Evolutionary conservation across 495 filamentous ascomycete species (phyloP).

Genomic region (Sabuloglossum arenarium): DNA sequence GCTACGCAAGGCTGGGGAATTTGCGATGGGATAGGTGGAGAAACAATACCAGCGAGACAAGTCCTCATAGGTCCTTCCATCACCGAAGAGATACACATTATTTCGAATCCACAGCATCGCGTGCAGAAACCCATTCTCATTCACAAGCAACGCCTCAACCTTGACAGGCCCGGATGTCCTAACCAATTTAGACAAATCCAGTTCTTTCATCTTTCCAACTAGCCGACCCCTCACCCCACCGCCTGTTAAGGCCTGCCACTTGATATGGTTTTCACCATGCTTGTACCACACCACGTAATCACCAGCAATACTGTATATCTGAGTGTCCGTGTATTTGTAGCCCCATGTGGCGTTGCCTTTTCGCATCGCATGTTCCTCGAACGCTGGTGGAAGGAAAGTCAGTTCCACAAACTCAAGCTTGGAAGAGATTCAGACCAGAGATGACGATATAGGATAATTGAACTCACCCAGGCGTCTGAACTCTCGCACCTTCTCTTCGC

Average conservation of each 20-base stretch:
- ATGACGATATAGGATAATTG: too few species aligned
- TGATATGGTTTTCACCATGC: background rate
- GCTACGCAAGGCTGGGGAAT: background rate
- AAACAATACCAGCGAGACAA: background rate
- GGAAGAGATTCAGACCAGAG: too few species aligned
- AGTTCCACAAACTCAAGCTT: too few species aligned
- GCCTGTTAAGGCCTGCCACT: background rate
- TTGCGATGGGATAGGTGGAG: background rate
- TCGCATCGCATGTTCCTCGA: background rate
- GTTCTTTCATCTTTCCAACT: background rate
- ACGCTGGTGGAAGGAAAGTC: background rate
- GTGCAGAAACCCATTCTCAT: background rate
- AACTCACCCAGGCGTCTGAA: background rate
- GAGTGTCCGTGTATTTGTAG: background rate
- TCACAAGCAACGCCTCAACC: background rate
- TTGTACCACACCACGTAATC: background rate
- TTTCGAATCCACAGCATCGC: background rate
- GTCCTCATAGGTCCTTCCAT: background rate
- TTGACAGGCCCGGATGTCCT: background rate
- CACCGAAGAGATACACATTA: background rate
- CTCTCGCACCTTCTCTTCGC: background rate
- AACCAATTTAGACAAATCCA: background rate
- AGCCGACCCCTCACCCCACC: background rate
- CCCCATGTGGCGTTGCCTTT: background rate
- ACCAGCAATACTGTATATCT: background rate